These are phyloP conservation scores for Chaetomiaceae sp. DNA, from an alignment of 2,329 filamentous ascomycete species.

Conservation along the genomic window DNA sequence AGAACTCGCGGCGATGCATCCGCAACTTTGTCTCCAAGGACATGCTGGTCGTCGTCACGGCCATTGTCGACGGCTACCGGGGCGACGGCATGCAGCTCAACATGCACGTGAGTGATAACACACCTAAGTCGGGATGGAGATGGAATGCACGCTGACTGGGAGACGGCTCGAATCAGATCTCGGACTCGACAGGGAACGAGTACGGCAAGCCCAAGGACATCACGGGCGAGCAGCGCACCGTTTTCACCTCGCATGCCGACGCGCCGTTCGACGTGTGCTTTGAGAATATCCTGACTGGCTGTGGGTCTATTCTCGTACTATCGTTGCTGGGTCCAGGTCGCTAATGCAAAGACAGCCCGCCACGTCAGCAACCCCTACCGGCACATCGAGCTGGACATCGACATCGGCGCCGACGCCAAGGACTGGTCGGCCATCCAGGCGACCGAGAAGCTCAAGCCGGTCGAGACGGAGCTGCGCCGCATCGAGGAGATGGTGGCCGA, in stretches of 20 bases:
- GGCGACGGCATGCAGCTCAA: constrained; percentile 92
- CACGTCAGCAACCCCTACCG: constrained; percentile 52
- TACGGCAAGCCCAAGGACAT: constrained; percentile 90
- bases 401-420: constrained; percentile 94
- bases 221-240: constrained; percentile 83
- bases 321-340: no score
- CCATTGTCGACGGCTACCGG: constrained; percentile 75
- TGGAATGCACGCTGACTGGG: no score
- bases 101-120: constrained; percentile 66
- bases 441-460: constrained; percentile 93
- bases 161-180: constrained; percentile 58
- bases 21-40: constrained; percentile 92
- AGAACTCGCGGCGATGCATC: constrained; percentile 75
- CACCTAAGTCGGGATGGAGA: not conserved
- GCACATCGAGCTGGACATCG: constrained; percentile 85
- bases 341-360: constrained; percentile 17
- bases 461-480: constrained; percentile 88
- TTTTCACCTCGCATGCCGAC: constrained; percentile 89
- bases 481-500: constrained; percentile 88
- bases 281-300: constrained; percentile 69
- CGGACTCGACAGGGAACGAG: constrained; percentile 91
- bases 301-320: constrained; percentile 45
- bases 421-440: constrained; percentile 97
- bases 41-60: constrained; percentile 91
- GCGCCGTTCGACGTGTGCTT: constrained; percentile 96